Percentiles rank a stretch among this genome's conserved stretches.
Evolutionary conservation across 495 filamentous ascomycete genomes (phyloP).

Genomic region (Jackrogersella multiformis): DNA sequence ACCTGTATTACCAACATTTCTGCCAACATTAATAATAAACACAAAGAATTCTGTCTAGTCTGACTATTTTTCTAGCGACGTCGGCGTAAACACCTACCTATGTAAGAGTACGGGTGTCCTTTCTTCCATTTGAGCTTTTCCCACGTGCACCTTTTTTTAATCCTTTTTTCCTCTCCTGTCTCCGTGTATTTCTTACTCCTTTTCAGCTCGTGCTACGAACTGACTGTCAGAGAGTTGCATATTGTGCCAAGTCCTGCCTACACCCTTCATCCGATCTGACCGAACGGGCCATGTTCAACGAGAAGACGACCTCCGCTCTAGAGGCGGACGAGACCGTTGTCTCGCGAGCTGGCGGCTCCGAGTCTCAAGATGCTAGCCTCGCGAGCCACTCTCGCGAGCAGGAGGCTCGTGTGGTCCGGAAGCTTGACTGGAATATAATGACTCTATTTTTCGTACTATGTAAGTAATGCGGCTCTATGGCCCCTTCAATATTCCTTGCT

Average conservation of each 20-base stretch:
- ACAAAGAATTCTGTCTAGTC: slow-evolving; percentile 14
- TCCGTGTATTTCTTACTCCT: neutral
- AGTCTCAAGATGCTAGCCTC: neutral
- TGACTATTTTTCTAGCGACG: slow-evolving; percentile 1
- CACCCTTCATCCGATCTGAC: neutral
- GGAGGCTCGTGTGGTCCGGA: slow-evolving; percentile 42
- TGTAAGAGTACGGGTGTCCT: too few species aligned
- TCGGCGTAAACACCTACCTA: neutral
- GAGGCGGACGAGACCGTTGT: slow-evolving; percentile 30
- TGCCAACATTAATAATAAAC: slow-evolving; percentile 3
- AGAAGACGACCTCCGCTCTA: slow-evolving; percentile 19
- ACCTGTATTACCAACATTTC: neutral
- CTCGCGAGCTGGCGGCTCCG: neutral
- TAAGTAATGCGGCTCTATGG: slow-evolving; percentile 19
- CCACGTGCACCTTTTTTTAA: slow-evolving; percentile 2
- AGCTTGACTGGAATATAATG: slow-evolving; percentile 49
- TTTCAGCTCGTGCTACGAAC: slow-evolving; percentile 7
- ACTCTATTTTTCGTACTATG: slow-evolving; percentile 49
- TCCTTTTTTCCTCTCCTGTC: neutral
- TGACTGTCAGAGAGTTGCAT: slow-evolving; percentile 25
- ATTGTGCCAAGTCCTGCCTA: slow-evolving; percentile 7
- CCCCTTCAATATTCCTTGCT: too few species aligned
- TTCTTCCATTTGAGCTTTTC: neutral
- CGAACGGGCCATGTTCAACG: slow-evolving; percentile 30
- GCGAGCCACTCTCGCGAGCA: slow-evolving; percentile 7